These are phyloP conservation scores for Phytophthora pinifolia DNA, from an alignment of 352 stramenopile genomes.

Conservation along the genomic window DNA sequence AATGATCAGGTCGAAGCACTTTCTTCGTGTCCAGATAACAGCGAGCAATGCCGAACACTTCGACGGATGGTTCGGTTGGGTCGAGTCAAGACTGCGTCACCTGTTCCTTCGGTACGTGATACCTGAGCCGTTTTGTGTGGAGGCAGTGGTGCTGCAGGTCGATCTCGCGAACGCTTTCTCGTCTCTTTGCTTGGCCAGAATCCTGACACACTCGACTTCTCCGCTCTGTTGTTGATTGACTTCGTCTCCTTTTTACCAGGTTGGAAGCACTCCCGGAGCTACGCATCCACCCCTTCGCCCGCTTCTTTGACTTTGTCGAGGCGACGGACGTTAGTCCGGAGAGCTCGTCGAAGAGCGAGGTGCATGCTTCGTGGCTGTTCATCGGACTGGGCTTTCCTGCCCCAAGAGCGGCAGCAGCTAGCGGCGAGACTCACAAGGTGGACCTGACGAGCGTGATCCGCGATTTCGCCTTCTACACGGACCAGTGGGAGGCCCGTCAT, in stretches of 20 bases:
- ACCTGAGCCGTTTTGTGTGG: background rate
- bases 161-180: too few relatives aligned
- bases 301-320: constrained; percentile 73
- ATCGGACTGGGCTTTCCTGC: constrained; percentile 70
- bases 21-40: constrained; percentile 78
- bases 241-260: constrained; percentile 22
- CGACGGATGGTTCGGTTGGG: constrained; percentile 83
- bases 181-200: constrained; percentile 2
- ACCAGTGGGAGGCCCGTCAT: constrained; percentile 75
- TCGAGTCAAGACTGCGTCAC: constrained; percentile 82
- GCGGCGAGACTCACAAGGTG: constrained; percentile 36
- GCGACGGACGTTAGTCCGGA: constrained; percentile 17
- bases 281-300: constrained; percentile 72
- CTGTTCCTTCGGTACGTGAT: constrained; percentile 71
- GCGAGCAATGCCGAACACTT: constrained; percentile 55
- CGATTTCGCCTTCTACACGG: constrained; percentile 73
- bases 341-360: constrained; percentile 16
- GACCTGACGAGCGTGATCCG: constrained; percentile 74
- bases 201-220: background rate
- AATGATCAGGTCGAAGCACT: constrained; percentile 67
- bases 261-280: constrained; percentile 64
- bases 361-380: constrained; percentile 72
- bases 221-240: constrained; percentile 6
- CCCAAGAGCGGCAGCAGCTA: constrained; percentile 24
- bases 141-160: too few relatives aligned